phyloP scores from a whole-genome alignment of 2,329 filamentous ascomycete genomes.

The Biscogniauxia mediterranea region DNA sequence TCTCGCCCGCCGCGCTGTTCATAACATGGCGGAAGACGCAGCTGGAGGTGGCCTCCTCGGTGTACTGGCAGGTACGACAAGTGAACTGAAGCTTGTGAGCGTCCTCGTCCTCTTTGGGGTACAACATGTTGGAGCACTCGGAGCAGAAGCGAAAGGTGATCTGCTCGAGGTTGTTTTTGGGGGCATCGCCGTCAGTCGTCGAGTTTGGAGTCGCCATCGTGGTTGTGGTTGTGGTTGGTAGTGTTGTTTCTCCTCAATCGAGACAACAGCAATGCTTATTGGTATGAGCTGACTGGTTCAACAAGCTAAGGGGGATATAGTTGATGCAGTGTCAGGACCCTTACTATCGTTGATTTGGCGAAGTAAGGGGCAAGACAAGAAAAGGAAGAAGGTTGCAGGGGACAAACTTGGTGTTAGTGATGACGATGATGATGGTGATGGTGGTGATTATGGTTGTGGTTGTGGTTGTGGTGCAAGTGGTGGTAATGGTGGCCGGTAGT shows the following conservation, averaged over 20 bases:
- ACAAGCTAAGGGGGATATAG: neutral
- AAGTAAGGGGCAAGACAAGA: neutral
- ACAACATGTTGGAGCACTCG: constrained; percentile 98
- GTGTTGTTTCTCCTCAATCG: neutral
- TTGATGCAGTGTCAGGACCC: neutral
- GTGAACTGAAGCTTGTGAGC: constrained; percentile 87
- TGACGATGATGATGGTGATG: neutral
- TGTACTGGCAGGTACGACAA: constrained; percentile 92
- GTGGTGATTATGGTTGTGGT: no score
- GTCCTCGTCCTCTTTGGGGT: constrained; percentile 89
- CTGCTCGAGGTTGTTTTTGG: constrained; percentile 64
- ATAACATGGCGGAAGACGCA: constrained; percentile 96
- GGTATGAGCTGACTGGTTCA: neutral
- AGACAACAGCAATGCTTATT: constrained; percentile 5
- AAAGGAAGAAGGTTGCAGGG: neutral
- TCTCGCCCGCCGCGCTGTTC: constrained; percentile 88
- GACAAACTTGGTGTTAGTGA: neutral
- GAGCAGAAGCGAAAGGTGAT: constrained; percentile 98
- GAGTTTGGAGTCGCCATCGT: constrained; percentile 59
- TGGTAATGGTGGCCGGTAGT: no score
- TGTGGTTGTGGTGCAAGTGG: no score
- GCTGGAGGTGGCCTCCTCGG: constrained; percentile 78
- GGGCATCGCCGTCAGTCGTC: constrained; percentile 42
- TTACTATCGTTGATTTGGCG: neutral
- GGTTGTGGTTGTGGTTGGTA: constrained; percentile 12